Conservation (phyloP, 2,329 filamentous ascomycete species). For the Drechslerella dactyloides region DNA sequence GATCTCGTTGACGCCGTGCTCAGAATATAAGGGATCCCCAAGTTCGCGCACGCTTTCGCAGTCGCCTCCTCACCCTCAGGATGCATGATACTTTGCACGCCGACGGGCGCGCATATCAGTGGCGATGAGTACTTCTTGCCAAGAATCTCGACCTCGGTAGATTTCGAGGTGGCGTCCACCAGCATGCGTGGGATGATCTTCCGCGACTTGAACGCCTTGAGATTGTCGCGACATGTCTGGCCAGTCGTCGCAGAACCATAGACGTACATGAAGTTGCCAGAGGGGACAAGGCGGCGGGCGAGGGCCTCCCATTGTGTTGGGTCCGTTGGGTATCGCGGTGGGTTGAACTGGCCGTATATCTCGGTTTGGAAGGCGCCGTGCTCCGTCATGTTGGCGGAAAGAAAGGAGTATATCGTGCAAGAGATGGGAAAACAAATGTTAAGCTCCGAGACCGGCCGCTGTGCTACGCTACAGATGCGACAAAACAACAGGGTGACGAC, state of each 20-base stretch:
- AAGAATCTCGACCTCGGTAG: constrained; percentile 42
- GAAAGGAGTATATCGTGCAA: constrained; percentile 10
- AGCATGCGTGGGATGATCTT: constrained; percentile 48
- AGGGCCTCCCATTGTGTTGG: constrained; percentile 47
- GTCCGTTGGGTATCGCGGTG: constrained; percentile 41
- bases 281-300: constrained; percentile 41
- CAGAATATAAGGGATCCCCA: constrained; percentile 70
- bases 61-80: constrained; percentile 69
- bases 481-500: neutral
- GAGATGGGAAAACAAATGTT: neutral
- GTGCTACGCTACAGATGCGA: neutral
- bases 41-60: constrained; percentile 67
- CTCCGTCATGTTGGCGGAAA: constrained; percentile 30
- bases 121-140: constrained; percentile 47
- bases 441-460: neutral
- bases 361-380: constrained; percentile 46
- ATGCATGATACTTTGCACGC: constrained; percentile 73
- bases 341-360: constrained; percentile 49
- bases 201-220: constrained; percentile 39
- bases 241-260: constrained; percentile 45
- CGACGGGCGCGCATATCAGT: constrained; percentile 66
- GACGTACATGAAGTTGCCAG: constrained; percentile 45
- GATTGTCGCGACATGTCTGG: constrained; percentile 37
- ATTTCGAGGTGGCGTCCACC: constrained; percentile 36
- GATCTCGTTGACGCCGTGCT: constrained; percentile 68